Conservation (phyloP, 495 filamentous ascomycete genomes). For the Neurospora sp. region DNA sequence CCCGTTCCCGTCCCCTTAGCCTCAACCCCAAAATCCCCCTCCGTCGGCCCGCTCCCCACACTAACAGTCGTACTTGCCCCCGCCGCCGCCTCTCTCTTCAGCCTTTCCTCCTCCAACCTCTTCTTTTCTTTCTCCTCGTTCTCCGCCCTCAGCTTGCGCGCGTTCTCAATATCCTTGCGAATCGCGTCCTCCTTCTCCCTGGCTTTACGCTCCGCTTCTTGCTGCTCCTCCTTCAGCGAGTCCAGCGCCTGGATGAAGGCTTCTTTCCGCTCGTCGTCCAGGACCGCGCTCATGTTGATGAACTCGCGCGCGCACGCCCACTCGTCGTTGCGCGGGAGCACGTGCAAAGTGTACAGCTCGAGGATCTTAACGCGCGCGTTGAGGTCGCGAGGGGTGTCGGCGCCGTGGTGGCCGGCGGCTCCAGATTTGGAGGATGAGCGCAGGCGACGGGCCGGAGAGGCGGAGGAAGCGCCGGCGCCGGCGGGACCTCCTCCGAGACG, state of each 20-base stretch:
- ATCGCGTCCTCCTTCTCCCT: slow-evolving; percentile 52
- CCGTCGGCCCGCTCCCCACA: background rate
- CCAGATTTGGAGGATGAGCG: slow-evolving; percentile 30
- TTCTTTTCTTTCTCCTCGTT: slow-evolving; percentile 42
- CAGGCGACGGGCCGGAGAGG: slow-evolving; percentile 13
- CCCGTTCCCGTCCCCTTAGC: background rate
- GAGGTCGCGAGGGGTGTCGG: slow-evolving; percentile 68
- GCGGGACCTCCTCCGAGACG: slow-evolving; percentile 28
- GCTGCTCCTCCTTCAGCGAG: slow-evolving; percentile 61
- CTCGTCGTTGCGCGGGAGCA: slow-evolving; percentile 79
- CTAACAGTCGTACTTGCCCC: slow-evolving; percentile 2
- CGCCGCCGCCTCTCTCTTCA: slow-evolving; percentile 21
- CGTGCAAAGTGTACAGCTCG: slow-evolving; percentile 88
- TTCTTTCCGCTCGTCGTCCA: slow-evolving; percentile 88
- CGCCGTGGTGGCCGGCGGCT: slow-evolving; percentile 28
- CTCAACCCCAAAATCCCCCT: slow-evolving; percentile 6
- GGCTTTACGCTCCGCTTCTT: slow-evolving; percentile 50
- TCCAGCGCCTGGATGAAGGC: slow-evolving; percentile 68
- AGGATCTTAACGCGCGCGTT: slow-evolving; percentile 73
- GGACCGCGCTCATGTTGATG: slow-evolving; percentile 67
- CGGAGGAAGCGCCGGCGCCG: background rate
- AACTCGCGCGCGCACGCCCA: slow-evolving; percentile 94
- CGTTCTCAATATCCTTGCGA: slow-evolving; percentile 51
- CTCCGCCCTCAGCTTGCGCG: slow-evolving; percentile 36
- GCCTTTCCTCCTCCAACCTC: slow-evolving; percentile 34